Conservation (phyloP, 352 stramenopile species). For the Elongisporangium senticosum region DNA sequence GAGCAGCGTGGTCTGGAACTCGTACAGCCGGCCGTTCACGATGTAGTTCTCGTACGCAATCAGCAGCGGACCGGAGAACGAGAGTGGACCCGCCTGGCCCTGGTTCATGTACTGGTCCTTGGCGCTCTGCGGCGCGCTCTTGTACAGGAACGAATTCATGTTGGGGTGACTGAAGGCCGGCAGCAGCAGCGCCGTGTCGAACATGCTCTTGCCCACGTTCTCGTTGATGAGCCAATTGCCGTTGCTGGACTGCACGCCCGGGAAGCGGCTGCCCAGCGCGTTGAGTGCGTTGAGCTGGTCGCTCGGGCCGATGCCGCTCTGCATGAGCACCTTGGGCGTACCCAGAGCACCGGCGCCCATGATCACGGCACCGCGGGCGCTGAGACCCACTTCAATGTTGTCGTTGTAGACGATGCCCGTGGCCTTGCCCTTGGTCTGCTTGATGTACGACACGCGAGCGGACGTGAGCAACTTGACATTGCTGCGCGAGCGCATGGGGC, state of each 20-base stretch:
- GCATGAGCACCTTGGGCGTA: conserved; percentile 78
- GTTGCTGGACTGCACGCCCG: conserved; percentile 8
- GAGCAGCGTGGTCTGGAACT: conserved; percentile 35
- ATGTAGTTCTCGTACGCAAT: conserved; percentile 39
- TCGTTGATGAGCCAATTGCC: conserved; percentile 34
- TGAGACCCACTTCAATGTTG: conserved; percentile 16
- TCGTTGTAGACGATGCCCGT: conserved; percentile 43
- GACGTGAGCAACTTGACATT: conserved; percentile 48
- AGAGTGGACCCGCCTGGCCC: conserved; percentile 18
- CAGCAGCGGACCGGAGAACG: conserved; percentile 30
- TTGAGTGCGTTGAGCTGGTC: conserved; percentile 40
- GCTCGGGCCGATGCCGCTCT: conserved; percentile 63
- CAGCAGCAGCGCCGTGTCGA: conserved; percentile 29
- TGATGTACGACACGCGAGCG: conserved; percentile 41
- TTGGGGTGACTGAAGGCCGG: conserved; percentile 24
- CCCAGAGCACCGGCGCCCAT: conserved; percentile 63
- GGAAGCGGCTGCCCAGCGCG: conserved; percentile 11
- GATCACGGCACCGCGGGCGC: conserved; percentile 50
- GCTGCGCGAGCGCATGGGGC: conserved; percentile 25
- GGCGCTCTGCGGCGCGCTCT: conserved; percentile 15
- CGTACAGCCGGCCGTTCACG: conserved; percentile 21
- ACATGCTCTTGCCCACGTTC: conserved; percentile 30
- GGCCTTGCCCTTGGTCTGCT: conserved; percentile 33
- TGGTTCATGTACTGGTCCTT: conserved; percentile 32
- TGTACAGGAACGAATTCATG: conserved; percentile 31